These are phyloP conservation scores for Keithomyces neogunnii DNA, from an alignment of 2,329 filamentous ascomycete species.

Conservation along the genomic window DNA sequence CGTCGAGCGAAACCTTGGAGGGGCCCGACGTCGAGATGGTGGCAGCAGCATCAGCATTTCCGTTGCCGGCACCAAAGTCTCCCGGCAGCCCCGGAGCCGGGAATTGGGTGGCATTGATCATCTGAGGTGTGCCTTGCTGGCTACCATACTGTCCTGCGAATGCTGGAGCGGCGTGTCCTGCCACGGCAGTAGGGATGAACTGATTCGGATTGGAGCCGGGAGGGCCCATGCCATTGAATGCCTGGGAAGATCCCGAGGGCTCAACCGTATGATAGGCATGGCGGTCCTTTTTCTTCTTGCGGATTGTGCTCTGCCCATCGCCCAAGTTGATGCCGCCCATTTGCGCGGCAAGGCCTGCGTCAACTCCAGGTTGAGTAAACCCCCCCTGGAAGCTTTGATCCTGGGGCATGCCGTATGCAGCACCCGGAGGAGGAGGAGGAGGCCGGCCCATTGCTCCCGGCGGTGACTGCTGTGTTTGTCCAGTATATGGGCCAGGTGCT, in stretches of 20 bases:
- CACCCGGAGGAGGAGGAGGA: neutral
- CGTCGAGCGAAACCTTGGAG: constrained; percentile 71
- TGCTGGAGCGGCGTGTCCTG: constrained; percentile 16
- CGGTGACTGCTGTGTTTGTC: constrained; percentile 4
- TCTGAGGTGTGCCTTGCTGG: constrained; percentile 33
- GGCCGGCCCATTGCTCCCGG: neutral
- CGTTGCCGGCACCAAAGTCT: constrained; percentile 15
- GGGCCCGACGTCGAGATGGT: constrained; percentile 24
- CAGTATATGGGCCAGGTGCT: constrained; percentile 10
- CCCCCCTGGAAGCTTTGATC: constrained; percentile 19
- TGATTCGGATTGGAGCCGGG: constrained; percentile 39
- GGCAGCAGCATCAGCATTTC: constrained; percentile 20
- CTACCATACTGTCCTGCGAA: constrained; percentile 38
- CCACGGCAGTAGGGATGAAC: constrained; percentile 25
- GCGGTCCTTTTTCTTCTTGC: constrained; percentile 86
- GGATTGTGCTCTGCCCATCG: constrained; percentile 37
- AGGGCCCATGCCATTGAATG: constrained; percentile 60
- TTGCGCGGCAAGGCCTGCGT: constrained; percentile 55
- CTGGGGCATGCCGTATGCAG: constrained; percentile 25
- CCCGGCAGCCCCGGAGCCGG: constrained; percentile 38
- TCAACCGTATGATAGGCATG: constrained; percentile 89
- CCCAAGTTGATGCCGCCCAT: constrained; percentile 70
- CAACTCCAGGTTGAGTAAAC: constrained; percentile 27
- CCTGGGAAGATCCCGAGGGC: constrained; percentile 56
- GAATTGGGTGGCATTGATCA: constrained; percentile 44